Evolutionary conservation across 371 early-diverging fungal genomes (phyloP).

Genomic region (Basidiobolus meristosporus): DNA sequence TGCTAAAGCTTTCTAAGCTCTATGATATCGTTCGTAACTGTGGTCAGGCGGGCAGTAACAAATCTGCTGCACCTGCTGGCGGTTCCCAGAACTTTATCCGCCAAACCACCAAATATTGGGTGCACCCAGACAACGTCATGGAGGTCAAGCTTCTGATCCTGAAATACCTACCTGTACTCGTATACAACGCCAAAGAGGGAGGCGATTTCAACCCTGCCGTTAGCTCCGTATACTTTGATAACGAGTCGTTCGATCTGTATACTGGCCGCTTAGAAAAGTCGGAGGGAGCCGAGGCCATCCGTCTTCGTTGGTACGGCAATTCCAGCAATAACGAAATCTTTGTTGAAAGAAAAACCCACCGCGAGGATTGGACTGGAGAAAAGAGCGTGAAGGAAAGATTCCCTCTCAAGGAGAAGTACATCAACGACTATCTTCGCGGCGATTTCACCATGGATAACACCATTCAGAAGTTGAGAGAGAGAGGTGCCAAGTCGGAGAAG

Average conservation of each 20-base stretch:
- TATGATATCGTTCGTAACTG: conserved; percentile 79
- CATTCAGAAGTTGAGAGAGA: conserved; percentile 60
- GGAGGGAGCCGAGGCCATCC: conserved; percentile 85
- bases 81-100: conserved; percentile 62
- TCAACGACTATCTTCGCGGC: conserved; percentile 71
- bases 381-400: conserved; percentile 88
- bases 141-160: conserved; percentile 87
- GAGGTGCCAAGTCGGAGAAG: conserved; percentile 45
- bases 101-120: conserved; percentile 93
- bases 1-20: conserved; percentile 75
- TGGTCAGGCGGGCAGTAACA: conserved; percentile 21
- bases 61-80: conserved; percentile 33
- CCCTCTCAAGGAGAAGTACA: conserved; percentile 85
- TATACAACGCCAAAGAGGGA: conserved; percentile 56
- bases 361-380: conserved; percentile 94
- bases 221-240: conserved; percentile 91
- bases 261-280: conserved; percentile 76
- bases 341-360: conserved; percentile 94
- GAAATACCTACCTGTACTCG: conserved; percentile 86
- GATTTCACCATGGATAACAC: conserved; percentile 52
- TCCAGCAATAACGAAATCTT: conserved; percentile 47
- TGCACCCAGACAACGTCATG: conserved; percentile 94
- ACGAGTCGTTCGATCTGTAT: conserved; percentile 80
- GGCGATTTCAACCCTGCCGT: conserved; percentile 54
- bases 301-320: conserved; percentile 79